Evolutionary conservation across 2,329 filamentous ascomycete species (phyloP).

Genomic region (Penicillium hesseltinei): DNA sequence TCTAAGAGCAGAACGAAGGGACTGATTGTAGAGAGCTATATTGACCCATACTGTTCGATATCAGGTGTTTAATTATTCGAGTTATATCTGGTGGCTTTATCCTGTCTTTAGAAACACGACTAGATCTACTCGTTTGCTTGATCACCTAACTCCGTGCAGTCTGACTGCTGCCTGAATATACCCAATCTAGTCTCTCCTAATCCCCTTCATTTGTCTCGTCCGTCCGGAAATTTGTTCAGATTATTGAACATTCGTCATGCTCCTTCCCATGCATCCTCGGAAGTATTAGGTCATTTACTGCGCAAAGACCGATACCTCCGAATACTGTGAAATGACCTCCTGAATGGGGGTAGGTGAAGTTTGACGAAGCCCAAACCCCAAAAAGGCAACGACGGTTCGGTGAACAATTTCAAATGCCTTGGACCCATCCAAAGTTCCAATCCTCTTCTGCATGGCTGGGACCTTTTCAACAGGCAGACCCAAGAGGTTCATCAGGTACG

Average conservation of each 20-base stretch:
- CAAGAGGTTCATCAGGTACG: conserved; percentile 21
- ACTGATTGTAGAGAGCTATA: no score
- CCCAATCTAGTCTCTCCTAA: not conserved
- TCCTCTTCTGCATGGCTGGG: not conserved
- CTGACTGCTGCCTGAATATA: not conserved
- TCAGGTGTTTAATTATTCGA: no score
- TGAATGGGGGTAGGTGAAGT: not conserved
- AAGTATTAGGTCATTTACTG: not conserved
- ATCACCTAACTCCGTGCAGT: not conserved
- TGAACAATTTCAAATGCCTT: conserved; percentile 1
- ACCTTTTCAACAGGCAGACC: not conserved
- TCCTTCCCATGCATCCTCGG: not conserved
- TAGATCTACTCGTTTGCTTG: no score
- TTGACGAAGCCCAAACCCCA: not conserved
- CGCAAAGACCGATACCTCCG: not conserved
- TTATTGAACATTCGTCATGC: no score
- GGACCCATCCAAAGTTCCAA: not conserved
- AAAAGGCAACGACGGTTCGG: not conserved
- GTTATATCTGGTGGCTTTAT: no score
- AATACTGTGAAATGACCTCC: not conserved
- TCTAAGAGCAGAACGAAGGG: no score
- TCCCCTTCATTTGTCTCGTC: not conserved
- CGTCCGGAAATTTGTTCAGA: no score
- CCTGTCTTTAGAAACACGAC: no score
- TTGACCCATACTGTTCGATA: no score